Conservation (phyloP, 73 alveolate species). For the Tetrahymena elliotti region DNA sequence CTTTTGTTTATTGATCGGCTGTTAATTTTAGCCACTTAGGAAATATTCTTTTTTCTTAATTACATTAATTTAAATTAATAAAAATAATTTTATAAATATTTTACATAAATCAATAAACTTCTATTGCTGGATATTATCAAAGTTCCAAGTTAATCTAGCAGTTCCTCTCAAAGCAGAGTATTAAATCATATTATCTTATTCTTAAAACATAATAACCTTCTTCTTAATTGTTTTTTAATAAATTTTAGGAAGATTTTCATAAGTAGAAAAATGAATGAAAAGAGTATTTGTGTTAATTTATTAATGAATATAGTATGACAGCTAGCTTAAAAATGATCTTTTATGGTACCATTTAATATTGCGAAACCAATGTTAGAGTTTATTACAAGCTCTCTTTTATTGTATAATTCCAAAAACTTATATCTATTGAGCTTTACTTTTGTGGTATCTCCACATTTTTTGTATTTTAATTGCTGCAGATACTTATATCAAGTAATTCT, state of each 20-base stretch:
- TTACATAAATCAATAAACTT: background rate
- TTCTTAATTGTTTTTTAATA: background rate
- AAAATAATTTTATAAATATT: background rate
- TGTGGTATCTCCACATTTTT: background rate
- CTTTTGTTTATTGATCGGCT: background rate
- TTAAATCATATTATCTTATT: background rate
- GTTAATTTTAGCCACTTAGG: background rate
- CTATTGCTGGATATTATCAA: background rate
- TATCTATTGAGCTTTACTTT: background rate
- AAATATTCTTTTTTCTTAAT: background rate
- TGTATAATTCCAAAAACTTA: background rate
- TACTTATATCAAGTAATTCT: background rate
- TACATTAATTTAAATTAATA: background rate
- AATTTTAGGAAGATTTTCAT: background rate
- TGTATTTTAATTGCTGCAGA: background rate
- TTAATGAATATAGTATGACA: background rate
- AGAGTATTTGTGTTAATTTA: background rate
- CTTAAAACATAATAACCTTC: background rate
- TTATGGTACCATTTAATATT: background rate
- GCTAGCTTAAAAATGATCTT: background rate
- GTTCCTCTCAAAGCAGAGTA: background rate
- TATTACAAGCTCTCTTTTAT: background rate
- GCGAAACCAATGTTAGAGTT: background rate
- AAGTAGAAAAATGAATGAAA: background rate
- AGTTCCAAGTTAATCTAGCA: background rate